phyloP scores from a whole-genome alignment of 23 red algal genomes.

The Pyropia haitanensis region DNA sequence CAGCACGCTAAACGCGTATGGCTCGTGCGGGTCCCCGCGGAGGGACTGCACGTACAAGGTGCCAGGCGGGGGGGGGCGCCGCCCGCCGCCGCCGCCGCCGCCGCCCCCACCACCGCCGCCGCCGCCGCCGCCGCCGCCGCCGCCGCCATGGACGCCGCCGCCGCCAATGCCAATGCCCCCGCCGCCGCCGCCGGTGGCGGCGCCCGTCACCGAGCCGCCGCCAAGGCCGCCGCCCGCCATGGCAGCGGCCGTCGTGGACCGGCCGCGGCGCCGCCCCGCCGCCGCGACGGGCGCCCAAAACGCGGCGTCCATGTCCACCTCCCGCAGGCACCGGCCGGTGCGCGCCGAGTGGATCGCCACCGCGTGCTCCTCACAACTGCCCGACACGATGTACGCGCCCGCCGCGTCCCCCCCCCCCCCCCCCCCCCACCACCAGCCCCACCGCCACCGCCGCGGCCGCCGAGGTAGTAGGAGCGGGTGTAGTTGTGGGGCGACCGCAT shows the following conservation, averaged over 20 bases:
- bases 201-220: no score
- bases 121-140: no score
- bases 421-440: no score
- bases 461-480: slow-evolving; percentile 97
- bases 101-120: no score
- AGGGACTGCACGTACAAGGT: slow-evolving; percentile 5
- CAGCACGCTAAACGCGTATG: slow-evolving; percentile 1
- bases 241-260: background rate
- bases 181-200: no score
- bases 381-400: slow-evolving; percentile 81
- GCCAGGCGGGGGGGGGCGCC: no score
- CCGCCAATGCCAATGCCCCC: no score
- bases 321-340: slow-evolving; percentile 33
- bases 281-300: background rate
- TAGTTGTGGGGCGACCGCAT: slow-evolving; percentile 52
- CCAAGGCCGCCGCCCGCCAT: no score
- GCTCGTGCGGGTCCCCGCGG: slow-evolving; percentile 2
- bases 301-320: slow-evolving; percentile 30
- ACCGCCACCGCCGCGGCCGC: slow-evolving; percentile 10
- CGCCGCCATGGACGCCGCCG: no score
- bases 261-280: background rate
- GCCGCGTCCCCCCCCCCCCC: no score
- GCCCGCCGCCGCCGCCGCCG: no score
- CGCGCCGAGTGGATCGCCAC: slow-evolving; percentile 67
- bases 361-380: slow-evolving; percentile 68